phyloP scores from a whole-genome alignment of 2,329 filamentous ascomycete genomes.

The Diaporthe longicolla region DNA sequence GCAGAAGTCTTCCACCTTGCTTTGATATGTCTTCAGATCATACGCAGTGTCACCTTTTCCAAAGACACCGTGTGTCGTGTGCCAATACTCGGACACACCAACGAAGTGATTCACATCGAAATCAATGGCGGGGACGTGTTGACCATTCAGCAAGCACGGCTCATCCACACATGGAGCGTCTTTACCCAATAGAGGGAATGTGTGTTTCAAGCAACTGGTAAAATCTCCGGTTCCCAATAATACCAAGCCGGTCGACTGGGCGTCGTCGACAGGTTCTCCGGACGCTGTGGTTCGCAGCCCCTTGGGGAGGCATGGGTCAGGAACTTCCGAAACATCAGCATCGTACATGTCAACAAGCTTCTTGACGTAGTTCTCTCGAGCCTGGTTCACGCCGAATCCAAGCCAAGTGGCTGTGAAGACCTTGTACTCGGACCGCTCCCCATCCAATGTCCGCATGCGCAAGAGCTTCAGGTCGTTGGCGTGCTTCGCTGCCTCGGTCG shows the following conservation, averaged over 20 bases:
- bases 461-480: constrained; percentile 89
- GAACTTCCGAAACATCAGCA: constrained; percentile 75
- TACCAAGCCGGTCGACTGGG: constrained; percentile 57
- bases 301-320: constrained; percentile 90
- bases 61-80: constrained; percentile 96
- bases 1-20: constrained; percentile 88
- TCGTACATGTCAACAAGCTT: constrained; percentile 77
- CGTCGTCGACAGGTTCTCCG: constrained; percentile 68
- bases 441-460: constrained; percentile 86
- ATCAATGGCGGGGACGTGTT: constrained; percentile 94
- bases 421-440: constrained; percentile 82
- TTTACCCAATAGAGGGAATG: constrained; percentile 90
- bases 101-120: constrained; percentile 98
- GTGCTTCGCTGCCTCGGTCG: constrained; percentile 90
- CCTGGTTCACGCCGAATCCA: constrained; percentile 96
- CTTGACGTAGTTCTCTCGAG: constrained; percentile 86
- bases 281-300: constrained; percentile 81
- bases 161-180: constrained; percentile 85
- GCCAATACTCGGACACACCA: constrained; percentile 98
- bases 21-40: constrained; percentile 90
- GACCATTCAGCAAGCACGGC: constrained; percentile 90
- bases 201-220: constrained; percentile 84
- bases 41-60: constrained; percentile 86
- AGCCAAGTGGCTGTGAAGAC: constrained; percentile 98
- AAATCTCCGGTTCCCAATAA: constrained; percentile 90